phyloP scores from a whole-genome alignment of 257 asterid species.

The Solanum pinnatisectum region DNA sequence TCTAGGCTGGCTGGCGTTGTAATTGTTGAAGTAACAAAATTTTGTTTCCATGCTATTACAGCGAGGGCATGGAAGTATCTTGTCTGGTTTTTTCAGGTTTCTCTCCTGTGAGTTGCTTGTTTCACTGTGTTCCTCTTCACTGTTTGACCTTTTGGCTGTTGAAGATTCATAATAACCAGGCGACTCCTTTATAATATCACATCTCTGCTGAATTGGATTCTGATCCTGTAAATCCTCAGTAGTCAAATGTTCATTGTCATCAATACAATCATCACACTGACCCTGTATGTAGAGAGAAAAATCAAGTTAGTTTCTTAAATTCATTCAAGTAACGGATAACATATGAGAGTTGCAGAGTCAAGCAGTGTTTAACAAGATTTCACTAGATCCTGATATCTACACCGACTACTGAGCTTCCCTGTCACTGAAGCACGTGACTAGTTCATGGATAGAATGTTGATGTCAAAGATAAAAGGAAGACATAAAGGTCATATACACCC shows the following conservation, averaged over 20 bases:
- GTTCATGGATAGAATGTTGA: background rate
- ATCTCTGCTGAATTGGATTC: slow-evolving; percentile 7
- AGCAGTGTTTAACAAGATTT: background rate
- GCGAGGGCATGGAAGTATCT: slow-evolving; percentile 90
- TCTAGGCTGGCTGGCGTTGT: slow-evolving; percentile 92
- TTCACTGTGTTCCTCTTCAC: slow-evolving; percentile 49
- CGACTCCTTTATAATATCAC: slow-evolving; percentile 22
- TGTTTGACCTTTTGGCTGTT: slow-evolving; percentile 23
- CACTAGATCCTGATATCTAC: background rate
- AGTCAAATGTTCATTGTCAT: slow-evolving; percentile 21
- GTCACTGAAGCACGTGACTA: background rate
- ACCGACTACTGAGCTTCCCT: background rate
- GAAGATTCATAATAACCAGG: slow-evolving; percentile 26
- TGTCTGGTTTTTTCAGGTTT: slow-evolving; percentile 75
- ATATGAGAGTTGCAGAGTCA: background rate
- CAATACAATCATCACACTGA: slow-evolving; percentile 18
- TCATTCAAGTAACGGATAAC: background rate
- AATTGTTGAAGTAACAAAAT: slow-evolving; percentile 90
- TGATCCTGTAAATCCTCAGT: slow-evolving; percentile 28
- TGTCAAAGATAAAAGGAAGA: background rate
- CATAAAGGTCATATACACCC: background rate
- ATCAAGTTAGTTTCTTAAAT: background rate
- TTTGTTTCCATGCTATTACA: slow-evolving; percentile 98
- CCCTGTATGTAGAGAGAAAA: slow-evolving; percentile 15
- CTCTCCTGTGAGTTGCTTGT: slow-evolving; percentile 48